Evolutionary conservation across 768 basidiomycete genomes (phyloP).

Genomic region (Pisolithus orientalis): DNA sequence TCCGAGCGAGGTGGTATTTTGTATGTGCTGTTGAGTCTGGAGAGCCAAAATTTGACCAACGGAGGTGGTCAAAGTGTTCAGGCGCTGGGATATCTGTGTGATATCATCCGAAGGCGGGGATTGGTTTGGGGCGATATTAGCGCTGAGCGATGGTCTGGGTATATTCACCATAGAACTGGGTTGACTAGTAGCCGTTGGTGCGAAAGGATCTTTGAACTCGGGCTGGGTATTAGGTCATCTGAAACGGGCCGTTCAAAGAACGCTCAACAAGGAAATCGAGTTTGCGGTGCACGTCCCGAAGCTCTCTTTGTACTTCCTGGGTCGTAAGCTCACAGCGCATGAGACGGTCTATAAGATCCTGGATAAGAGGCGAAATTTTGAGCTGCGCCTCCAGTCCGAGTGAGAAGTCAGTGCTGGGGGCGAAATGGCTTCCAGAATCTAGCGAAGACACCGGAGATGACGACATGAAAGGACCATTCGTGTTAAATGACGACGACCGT

Average conservation of each 20-base stretch:
- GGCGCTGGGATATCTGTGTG: conserved; percentile 66
- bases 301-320: conserved; percentile 67
- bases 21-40: conserved; percentile 67
- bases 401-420: conserved; percentile 40
- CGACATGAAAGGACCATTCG: conserved; percentile 45
- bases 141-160: conserved; percentile 57
- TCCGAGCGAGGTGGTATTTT: conserved; percentile 34
- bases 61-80: conserved; percentile 75
- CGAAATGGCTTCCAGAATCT: conserved; percentile 64
- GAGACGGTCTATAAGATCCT: conserved; percentile 71
- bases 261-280: conserved; percentile 72
- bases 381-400: conserved; percentile 66
- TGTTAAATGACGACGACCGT: conserved; percentile 38
- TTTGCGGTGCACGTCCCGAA: conserved; percentile 71
- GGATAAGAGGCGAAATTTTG: conserved; percentile 67
- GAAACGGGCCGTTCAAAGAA: conserved; percentile 32
- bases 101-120: conserved; percentile 63
- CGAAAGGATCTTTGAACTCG: conserved; percentile 84
- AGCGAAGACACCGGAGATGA: conserved; percentile 75
- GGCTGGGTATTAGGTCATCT: conserved; percentile 36
- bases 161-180: conserved; percentile 32
- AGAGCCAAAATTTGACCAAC: conserved; percentile 80
- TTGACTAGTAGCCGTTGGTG: conserved; percentile 31
- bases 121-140: conserved; percentile 70
- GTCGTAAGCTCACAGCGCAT: conserved; percentile 62